phyloP scores from a whole-genome alignment of 2,329 filamentous ascomycete genomes.

The Colletotrichum sp. region DNA sequence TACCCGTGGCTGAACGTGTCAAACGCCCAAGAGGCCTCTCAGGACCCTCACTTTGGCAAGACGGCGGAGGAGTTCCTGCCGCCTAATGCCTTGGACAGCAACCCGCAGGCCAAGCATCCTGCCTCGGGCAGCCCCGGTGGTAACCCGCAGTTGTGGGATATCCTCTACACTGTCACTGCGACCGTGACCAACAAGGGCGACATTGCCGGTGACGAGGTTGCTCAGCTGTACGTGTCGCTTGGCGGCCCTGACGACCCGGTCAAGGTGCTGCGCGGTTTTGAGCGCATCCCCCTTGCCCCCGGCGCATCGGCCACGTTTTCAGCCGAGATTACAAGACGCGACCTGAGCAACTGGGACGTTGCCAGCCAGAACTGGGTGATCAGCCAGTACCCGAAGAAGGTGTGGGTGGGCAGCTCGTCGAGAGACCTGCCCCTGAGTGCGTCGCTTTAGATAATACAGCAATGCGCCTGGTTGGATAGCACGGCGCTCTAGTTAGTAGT shows the following conservation, averaged over 20 bases:
- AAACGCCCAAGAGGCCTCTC: conserved; percentile 58
- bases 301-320: conserved; percentile 72
- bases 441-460: conserved; percentile 17
- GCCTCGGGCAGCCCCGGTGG: conserved; percentile 64
- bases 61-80: conserved; percentile 66
- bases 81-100: conserved; percentile 57
- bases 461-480: background rate
- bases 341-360: conserved; percentile 87
- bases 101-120: conserved; percentile 59
- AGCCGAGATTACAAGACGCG: conserved; percentile 75
- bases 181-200: conserved; percentile 75
- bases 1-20: conserved; percentile 76
- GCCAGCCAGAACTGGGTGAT: conserved; percentile 83
- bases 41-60: conserved; percentile 65
- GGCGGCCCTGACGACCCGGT: conserved; percentile 77
- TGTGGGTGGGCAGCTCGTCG: conserved; percentile 61
- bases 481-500: background rate
- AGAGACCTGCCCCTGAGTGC: conserved; percentile 55
- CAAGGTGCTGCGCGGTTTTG: conserved; percentile 78
- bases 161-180: conserved; percentile 70
- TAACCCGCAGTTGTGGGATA: conserved; percentile 70
- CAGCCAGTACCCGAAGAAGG: conserved; percentile 54
- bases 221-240: conserved; percentile 81
- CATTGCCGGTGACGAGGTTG: conserved; percentile 70
- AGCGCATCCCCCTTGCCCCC: conserved; percentile 74